Base-by-base conservation (phyloP, 495 filamentous ascomycete species). In the Tuber microsphaerosporum region DNA sequence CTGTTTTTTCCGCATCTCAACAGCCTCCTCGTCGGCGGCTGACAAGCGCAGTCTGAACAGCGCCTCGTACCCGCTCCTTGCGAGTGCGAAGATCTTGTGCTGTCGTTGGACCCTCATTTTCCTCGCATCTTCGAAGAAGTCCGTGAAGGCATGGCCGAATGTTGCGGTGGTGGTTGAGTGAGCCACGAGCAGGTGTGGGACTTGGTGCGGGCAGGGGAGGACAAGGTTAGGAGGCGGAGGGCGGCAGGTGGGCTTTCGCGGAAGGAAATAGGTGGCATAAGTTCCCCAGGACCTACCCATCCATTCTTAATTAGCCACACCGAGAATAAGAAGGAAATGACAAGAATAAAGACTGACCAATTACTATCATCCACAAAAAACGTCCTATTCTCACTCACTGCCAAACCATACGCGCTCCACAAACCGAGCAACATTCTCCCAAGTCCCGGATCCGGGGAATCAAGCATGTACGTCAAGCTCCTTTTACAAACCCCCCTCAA, bases 291-390 rank as follows among this genome's bases (percentile, higher is more conserved):
- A 88, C 86, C 86, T 87, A 42, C 2, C 20, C 1, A 68, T 56
- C 34, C 12, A 75, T 70, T 72, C 6, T 83, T 78, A 83, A 70
- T 51, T 65, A 39, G 69, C 45, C 46, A 34, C 31, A 37, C 56
- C 43, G 17, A 31, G 34, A 20, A 37, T 37, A 69, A 39, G 20
- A 22, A 39, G 20, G 22, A 37, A 37, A 37, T 37, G 34, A 39
- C 51, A 8, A 31, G 48, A 22, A 37, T 17, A 22, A 65, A 69
- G 69, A 70, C 71, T 51, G 84, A 86, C 92, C 92, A 94, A 75
- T 89, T 86, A 9, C 89, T 88, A 81, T 93, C 92, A 78, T 94
- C 90, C 77, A 94, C 84, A 83, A 93, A 93, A 80, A 94, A 94
- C 1, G 88, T 86, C 34, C 92, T 84, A 16, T 86, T 87, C 81